phyloP scores from a whole-genome alignment of 192 early-diverging fungal species.

The Podochytrium sp. region DNA sequence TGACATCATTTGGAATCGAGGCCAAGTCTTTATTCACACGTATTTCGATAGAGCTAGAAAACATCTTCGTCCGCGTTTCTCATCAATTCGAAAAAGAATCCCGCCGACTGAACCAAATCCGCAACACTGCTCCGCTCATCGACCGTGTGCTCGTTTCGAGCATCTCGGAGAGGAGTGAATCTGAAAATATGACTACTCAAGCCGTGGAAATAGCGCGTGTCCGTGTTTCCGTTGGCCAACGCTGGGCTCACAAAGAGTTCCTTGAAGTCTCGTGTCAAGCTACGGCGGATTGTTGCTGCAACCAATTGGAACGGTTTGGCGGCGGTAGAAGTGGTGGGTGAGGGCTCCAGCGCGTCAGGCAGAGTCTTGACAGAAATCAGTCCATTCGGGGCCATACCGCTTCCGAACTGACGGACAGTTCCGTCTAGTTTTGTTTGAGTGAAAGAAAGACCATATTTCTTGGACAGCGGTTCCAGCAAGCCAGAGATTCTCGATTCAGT shows the following conservation, averaged over 20 bases:
- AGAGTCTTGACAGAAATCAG: constrained; percentile 1
- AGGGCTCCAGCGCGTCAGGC: constrained; percentile 33
- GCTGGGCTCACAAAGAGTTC: constrained; percentile 35
- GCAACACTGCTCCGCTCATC: constrained; percentile 35
- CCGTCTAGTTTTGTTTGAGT: background rate
- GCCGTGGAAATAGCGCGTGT: constrained; percentile 30
- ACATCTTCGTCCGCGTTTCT: constrained; percentile 25
- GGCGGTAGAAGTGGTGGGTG: constrained; percentile 21
- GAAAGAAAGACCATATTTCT: background rate
- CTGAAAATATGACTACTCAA: constrained; percentile 7
- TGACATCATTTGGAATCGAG: too few relatives aligned
- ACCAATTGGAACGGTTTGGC: constrained; percentile 25
- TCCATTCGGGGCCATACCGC: background rate
- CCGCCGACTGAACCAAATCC: constrained; percentile 19
- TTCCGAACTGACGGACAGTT: background rate
- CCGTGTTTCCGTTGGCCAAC: constrained; percentile 41
- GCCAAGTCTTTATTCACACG: too few relatives aligned
- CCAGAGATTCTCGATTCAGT: constrained; percentile 11
- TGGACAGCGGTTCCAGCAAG: constrained; percentile 8
- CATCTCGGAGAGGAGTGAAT: constrained; percentile 31
- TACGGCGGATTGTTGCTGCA: constrained; percentile 36
- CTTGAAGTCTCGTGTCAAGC: constrained; percentile 2
- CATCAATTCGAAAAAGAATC: constrained; percentile 43
- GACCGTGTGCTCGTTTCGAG: constrained; percentile 37
- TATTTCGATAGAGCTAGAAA: background rate